A percentile compares a stretch with the other conserved stretches of the same genome.
phyloP scores from a whole-genome alignment of 228 moss, liverwort and hornwort species.

The Sphagnum magellanicum region DNA sequence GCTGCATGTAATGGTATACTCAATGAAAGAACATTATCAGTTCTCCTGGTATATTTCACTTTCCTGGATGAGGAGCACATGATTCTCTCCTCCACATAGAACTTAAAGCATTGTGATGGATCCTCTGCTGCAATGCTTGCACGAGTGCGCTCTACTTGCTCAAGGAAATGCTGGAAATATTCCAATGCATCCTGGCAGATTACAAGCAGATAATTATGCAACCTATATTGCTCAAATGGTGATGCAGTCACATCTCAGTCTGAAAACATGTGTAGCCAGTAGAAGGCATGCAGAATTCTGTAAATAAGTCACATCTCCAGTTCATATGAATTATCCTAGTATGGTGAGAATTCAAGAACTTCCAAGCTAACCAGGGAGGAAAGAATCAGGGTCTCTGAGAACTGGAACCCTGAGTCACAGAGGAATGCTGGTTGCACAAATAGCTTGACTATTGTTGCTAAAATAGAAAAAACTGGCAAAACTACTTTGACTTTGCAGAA shows the following conservation, averaged over 20 bases:
- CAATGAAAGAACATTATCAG: slow-evolving; percentile 86
- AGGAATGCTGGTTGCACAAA: too few species aligned
- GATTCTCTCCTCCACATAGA: slow-evolving; percentile 84
- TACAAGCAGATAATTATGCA: not conserved
- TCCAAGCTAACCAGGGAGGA: too few species aligned
- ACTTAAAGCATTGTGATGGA: slow-evolving; percentile 89
- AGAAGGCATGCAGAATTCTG: too few species aligned
- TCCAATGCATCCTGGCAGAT: slow-evolving; percentile 83
- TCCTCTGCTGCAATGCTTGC: slow-evolving; percentile 40
- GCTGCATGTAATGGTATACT: slow-evolving; percentile 86
- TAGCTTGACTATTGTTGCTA: too few species aligned
- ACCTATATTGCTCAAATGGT: not conserved
- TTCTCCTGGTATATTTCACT: slow-evolving; percentile 83
- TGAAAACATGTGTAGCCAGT: too few species aligned
- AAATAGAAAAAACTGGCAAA: too few species aligned
- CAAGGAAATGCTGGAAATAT: slow-evolving; percentile 94
- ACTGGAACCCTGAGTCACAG: too few species aligned
- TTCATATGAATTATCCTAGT: too few species aligned
- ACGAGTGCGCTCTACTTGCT: slow-evolving; percentile 81
- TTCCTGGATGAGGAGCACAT: slow-evolving; percentile 80
- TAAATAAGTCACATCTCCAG: too few species aligned
- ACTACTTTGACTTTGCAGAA: too few species aligned
- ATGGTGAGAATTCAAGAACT: too few species aligned
- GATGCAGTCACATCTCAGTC: not conserved
- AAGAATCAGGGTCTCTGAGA: too few species aligned